A percentile compares a stretch with the other conserved stretches of the same genome.
Conservation (phyloP, 2,329 filamentous ascomycete genomes). For the Endocalyx cinctus region DNA sequence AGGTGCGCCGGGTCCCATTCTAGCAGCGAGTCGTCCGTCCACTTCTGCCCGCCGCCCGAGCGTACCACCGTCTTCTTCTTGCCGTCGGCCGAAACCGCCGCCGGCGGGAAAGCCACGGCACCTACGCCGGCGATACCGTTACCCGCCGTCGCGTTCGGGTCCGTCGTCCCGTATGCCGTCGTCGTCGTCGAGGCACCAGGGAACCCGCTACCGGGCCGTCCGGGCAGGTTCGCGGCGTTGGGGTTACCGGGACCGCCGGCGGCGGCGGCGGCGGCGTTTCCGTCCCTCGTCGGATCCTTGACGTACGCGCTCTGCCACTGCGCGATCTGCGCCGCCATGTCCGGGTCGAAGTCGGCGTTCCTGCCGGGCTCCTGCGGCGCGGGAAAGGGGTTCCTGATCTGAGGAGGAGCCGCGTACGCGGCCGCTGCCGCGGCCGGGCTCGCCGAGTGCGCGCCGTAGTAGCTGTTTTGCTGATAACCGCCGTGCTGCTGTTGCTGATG, state of each 20-base stretch:
- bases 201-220: constrained; percentile 34
- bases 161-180: too few species aligned
- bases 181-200: constrained; percentile 36
- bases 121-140: constrained; percentile 26
- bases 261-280: constrained; percentile 24
- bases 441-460: constrained; percentile 25
- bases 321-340: constrained; percentile 86
- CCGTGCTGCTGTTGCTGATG: constrained; percentile 25
- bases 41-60: constrained; percentile 84
- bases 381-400: constrained; percentile 79
- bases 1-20: constrained; percentile 97
- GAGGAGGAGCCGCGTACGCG: constrained; percentile 52
- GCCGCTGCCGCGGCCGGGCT: constrained; percentile 27
- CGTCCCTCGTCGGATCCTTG: constrained; percentile 47
- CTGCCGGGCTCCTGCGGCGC: constrained; percentile 46
- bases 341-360: constrained; percentile 58
- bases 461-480: constrained; percentile 26
- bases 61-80: constrained; percentile 85
- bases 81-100: constrained; percentile 46
- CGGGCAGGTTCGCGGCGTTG: constrained; percentile 25
- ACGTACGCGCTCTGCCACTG: constrained; percentile 93
- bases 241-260: constrained; percentile 18
- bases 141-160: constrained; percentile 22
- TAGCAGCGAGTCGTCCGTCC: constrained; percentile 82
- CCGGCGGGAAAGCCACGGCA: constrained; percentile 31